Evolutionary conservation across 2,329 filamentous ascomycete genomes (phyloP), one percentile per base, ranked within the genome.

Genomic region (Aureobasidium sp.): DNA sequence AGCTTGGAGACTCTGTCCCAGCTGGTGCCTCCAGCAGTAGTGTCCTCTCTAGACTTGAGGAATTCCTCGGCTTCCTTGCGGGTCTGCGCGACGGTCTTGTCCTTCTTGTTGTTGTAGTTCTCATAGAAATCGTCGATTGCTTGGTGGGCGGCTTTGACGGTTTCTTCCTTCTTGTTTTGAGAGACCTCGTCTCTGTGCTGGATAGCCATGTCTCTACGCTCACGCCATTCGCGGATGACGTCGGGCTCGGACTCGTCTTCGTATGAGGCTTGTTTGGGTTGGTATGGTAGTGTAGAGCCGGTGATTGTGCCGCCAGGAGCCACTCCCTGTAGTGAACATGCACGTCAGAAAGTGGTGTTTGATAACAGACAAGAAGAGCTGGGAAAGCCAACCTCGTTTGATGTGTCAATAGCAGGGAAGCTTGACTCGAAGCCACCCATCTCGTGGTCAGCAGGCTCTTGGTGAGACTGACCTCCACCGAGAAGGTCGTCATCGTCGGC

Each of bases 41-140:
- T 97, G 74, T 97, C 92, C 74, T 99, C 93, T 64, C 92, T 86
- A 75, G 82, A 91, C 61, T 84, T 87, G 51, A 97, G 79, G 76
- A 97, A 99, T 72, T 96, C 87, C 71, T 97, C 93, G 7, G 93
- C 94, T 69, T 99, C 94, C 75, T 89, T 88, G 70, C 88, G 86
- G 62, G 93, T 94, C 79, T 96, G 90, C 26, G 88, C 82, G 68
- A 97, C 88, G 64, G 84, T 85, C 83, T 97, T 97, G 75, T 99
- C 94, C 75, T 94, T 93, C 80, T 97, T 96, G 76, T 88, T 87
- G 80, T 97, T 97, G 82, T 99, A 99, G 78, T 96, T 97, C 73
- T 97, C 92, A 81, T 99, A 99, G 79, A 97, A 99, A 75, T 97
- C 94, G 74, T 99, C 94, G 67, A 99, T 96, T 75, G 95, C 94